Conservation (phyloP, 331 rosid genomes). For the Ulmus americana region DNA sequence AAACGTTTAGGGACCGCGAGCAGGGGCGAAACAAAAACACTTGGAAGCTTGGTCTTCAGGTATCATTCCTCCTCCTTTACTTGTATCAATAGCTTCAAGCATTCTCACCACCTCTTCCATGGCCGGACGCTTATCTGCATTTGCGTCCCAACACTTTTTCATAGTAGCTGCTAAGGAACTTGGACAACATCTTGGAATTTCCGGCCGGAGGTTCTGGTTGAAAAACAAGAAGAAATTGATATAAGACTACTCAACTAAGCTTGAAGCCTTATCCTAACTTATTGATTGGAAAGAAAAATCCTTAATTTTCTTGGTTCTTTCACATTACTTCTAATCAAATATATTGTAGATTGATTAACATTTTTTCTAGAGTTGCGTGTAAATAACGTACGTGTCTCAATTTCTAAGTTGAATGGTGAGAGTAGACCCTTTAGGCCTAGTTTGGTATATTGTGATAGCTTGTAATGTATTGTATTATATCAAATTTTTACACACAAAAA, state of each 20-base stretch:
- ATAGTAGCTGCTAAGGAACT: constrained; percentile 53
- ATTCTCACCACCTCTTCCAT: constrained; percentile 76
- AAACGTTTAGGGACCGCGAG: constrained; percentile 52
- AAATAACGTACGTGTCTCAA: not conserved
- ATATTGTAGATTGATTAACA: not conserved
- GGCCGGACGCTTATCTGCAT: constrained; percentile 64
- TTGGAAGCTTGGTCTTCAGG: constrained; percentile 36
- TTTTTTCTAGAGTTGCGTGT: not conserved
- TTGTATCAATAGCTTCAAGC: constrained; percentile 78
- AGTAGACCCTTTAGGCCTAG: not conserved
- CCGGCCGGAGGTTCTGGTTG: constrained; percentile 63
- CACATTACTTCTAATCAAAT: not conserved
- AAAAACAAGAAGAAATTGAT: not conserved
- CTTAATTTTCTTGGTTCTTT: not conserved
- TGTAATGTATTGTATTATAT: too few relatives aligned
- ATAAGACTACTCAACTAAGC: not conserved
- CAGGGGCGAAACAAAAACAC: constrained; percentile 48
- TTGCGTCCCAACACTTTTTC: constrained; percentile 70
- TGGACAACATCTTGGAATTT: constrained; percentile 74
- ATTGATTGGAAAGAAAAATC: not conserved
- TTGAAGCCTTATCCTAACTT: not conserved
- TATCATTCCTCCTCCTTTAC: constrained; percentile 78
- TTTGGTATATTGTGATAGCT: too few relatives aligned
- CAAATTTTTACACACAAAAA: too few relatives aligned
- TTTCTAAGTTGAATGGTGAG: not conserved